phyloP scores from a whole-genome alignment of 108 stramenopile genomes.

The Skeletonema marinoi region DNA sequence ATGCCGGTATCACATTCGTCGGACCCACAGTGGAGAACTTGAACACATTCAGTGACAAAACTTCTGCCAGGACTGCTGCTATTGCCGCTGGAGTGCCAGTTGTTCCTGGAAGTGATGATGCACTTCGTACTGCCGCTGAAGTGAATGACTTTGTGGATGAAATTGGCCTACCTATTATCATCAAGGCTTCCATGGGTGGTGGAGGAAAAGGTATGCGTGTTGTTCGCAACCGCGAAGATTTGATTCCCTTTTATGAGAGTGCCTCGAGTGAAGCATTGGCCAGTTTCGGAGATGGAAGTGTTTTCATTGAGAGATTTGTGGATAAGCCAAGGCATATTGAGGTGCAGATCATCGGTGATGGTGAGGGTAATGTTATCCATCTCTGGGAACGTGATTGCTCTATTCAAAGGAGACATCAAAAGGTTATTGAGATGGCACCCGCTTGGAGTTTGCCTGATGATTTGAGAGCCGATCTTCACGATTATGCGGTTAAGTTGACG shows the following conservation, averaged over 20 bases:
- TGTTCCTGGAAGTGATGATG: constrained; percentile 80
- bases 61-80: constrained; percentile 78
- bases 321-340: constrained; percentile 94
- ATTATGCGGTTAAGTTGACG: constrained; percentile 87
- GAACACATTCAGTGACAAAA: constrained; percentile 87
- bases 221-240: constrained; percentile 64
- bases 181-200: constrained; percentile 91
- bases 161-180: constrained; percentile 88
- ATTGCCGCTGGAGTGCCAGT: constrained; percentile 80
- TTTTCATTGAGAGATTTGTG: constrained; percentile 86
- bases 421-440: constrained; percentile 97
- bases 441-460: constrained; percentile 81
- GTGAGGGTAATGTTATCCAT: constrained; percentile 91
- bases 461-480: constrained; percentile 71
- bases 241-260: constrained; percentile 64
- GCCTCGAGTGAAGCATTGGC: constrained; percentile 77
- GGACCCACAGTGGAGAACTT: constrained; percentile 87
- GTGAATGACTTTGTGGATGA: constrained; percentile 60
- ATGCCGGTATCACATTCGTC: constrained; percentile 84
- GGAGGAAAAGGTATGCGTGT: constrained; percentile 96
- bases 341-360: constrained; percentile 95
- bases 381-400: constrained; percentile 95
- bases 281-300: constrained; percentile 83
- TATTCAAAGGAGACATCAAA: constrained; percentile 96
- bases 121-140: constrained; percentile 40